Conservation (phyloP, 148 eudicot species). For the Rhododendron griersonianum region DNA sequence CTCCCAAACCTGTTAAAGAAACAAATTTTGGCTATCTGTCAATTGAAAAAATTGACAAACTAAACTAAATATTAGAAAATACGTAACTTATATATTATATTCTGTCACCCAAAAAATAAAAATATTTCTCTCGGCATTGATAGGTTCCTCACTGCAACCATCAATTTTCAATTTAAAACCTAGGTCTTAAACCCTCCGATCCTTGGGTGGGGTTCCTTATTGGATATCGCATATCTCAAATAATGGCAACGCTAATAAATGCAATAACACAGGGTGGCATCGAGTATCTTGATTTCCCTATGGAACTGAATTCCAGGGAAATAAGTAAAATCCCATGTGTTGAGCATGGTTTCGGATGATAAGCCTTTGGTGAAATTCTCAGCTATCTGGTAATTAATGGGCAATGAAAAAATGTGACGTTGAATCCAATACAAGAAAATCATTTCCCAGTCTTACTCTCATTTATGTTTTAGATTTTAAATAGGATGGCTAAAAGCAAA, state of each 20-base stretch:
- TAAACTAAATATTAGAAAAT: not conserved
- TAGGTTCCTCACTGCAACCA: not conserved
- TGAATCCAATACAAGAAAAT: not conserved
- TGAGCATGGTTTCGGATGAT: too few relatives aligned
- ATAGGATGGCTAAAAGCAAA: not conserved
- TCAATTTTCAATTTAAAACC: not conserved
- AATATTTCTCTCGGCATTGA: not conserved
- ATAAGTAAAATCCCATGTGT: too few relatives aligned
- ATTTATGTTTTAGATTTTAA: not conserved
- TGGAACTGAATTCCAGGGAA: too few relatives aligned
- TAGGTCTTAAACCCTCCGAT: not conserved
- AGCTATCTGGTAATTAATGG: not conserved
- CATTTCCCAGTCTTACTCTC: not conserved
- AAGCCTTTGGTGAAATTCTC: too few relatives aligned
- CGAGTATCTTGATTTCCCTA: too few relatives aligned
- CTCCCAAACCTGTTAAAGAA: conserved; percentile 76
- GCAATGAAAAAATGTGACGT: not conserved
- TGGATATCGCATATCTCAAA: not conserved
- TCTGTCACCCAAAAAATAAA: not conserved
- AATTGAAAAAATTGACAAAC: conserved; percentile 8
- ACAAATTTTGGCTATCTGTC: conserved; percentile 7
- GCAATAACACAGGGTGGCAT: not conserved
- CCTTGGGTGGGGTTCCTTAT: not conserved
- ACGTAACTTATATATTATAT: not conserved
- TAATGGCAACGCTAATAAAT: not conserved